Percentiles rank a stretch among this genome's conserved stretches.
These are phyloP conservation scores for Sporothrix sp. DNA, from an alignment of 2,329 filamentous ascomycete genomes.

Conservation along the genomic window DNA sequence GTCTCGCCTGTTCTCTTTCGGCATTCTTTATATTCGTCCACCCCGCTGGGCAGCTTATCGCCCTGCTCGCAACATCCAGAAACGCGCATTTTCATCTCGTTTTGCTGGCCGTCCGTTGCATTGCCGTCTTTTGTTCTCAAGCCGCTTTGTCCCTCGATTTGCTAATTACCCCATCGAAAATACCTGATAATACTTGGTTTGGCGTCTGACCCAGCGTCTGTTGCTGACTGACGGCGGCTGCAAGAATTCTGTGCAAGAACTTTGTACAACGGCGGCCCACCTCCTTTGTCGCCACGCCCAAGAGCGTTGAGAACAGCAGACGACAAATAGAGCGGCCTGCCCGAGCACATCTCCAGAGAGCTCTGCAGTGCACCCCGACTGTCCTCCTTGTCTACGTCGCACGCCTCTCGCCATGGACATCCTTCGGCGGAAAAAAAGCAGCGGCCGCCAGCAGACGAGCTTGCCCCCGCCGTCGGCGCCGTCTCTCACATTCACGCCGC, in stretches of 20 bases:
- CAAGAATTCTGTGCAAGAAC: constrained; percentile 7
- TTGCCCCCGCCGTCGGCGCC: constrained; percentile 4
- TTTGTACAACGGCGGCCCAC: constrained; percentile 6
- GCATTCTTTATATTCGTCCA: background rate
- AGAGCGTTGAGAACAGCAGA: background rate
- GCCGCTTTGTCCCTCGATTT: background rate
- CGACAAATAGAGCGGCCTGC: background rate
- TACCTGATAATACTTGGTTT: constrained; percentile 2
- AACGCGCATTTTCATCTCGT: background rate
- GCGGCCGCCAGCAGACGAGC: background rate
- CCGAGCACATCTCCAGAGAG: background rate
- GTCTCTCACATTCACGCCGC: constrained; percentile 6
- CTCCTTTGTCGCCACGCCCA: background rate
- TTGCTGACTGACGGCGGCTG: constrained; percentile 11
- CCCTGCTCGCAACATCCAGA: too few species aligned
- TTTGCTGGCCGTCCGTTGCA: background rate
- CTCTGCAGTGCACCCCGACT: too few species aligned
- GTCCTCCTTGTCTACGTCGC: background rate
- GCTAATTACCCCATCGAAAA: background rate
- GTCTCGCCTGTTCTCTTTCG: background rate
- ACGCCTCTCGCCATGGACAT: constrained; percentile 13
- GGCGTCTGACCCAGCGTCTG: background rate
- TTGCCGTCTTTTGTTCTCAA: background rate
- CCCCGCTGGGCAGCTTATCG: too few species aligned
- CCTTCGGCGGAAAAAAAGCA: constrained; percentile 13